Base-by-base conservation (phyloP, 768 basidiomycete genomes). In the Lentinula lateritia region DNA sequence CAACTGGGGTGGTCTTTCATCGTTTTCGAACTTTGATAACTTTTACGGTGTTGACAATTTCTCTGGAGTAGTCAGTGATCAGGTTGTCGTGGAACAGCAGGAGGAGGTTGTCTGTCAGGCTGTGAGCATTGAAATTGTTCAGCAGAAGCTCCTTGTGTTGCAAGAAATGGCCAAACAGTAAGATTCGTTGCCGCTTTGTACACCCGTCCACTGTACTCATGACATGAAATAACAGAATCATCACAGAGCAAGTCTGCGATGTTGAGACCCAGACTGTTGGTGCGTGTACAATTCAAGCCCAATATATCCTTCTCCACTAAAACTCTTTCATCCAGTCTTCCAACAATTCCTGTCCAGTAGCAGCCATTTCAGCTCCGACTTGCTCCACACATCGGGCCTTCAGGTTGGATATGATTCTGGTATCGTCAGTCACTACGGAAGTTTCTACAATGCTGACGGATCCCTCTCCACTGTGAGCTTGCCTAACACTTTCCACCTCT, bases 251-350 rank as follows among this genome's bases (percentile, higher is more conserved):
- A 35, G 66, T 72, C 42, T 73, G 72, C 61, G 68, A 72, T 34
- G 72, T 72, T 46, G 65, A 72, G 54, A 68, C 68, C 48, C 72
- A 74, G 57, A 70, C 69, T 5, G 65, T 73, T 43, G 67, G 67
- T 50, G 60, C 61, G 28, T 65, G 43, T 9, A 61, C 66, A 32
- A 13, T 48, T 23, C 61, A 61, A 48, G 52, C 58, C 43, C 8
- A 41, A 12, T 1, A 41, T 34, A 23, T 9, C 3, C 18, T 12
- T 16, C 12, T 16, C 15, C 10, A 46, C 9, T 38, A n/a, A 42
- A 10, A 18, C 28, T 9, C 46, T 48, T 20, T 35, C 28, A 9
- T 28, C 13, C 36, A 35, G 38, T 32, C 42, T 36, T 64, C 34
- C 43, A 59, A n/a, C 52, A 42, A 23, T 45, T 55, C 43, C 2